These are phyloP conservation scores for Trichoderma harzianum DNA, from an alignment of 2,329 filamentous ascomycete genomes.

Conservation along the genomic window DNA sequence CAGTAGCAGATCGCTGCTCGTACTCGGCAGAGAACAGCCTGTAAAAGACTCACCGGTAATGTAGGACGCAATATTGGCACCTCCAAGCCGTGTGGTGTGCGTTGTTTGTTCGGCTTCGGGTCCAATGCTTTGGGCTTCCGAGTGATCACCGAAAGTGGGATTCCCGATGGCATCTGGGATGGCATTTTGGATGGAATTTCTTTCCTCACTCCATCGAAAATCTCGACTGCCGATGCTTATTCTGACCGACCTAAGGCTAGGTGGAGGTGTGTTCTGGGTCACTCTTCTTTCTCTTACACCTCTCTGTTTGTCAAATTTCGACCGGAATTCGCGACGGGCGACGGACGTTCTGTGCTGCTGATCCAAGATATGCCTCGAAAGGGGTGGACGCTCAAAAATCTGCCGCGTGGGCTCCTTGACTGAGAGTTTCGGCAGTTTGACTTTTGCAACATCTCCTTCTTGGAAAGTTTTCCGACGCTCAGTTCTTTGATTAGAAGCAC, in stretches of 20 bases:
- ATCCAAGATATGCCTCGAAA: background rate
- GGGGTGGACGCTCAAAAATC: background rate
- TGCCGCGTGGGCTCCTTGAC: slow-evolving; percentile 21
- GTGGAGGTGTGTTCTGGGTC: background rate
- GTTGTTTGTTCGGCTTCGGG: background rate
- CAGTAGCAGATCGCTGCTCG: background rate
- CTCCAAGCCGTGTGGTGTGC: background rate
- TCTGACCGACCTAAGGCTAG: slow-evolving; percentile 17
- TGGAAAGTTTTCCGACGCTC: slow-evolving; percentile 29
- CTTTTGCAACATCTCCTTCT: slow-evolving; percentile 32
- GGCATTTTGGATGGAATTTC: slow-evolving; percentile 27
- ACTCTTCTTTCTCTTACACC: background rate
- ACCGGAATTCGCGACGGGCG: background rate
- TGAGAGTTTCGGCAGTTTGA: slow-evolving; percentile 32
- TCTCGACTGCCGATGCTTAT: slow-evolving; percentile 30
- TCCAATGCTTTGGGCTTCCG: background rate
- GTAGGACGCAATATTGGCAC: background rate
- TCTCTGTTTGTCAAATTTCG: background rate
- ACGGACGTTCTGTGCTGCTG: background rate
- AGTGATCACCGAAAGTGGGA: background rate
- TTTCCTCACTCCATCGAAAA: slow-evolving; percentile 29
- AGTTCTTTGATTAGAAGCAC: slow-evolving; percentile 19
- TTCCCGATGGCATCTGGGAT: slow-evolving; percentile 21
- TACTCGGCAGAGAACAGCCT: background rate
- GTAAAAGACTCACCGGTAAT: background rate